Evolutionary conservation across 179 eudicot species (phyloP), one percentile per base, ranked within the genome.

Genomic region (Silene coronaria): DNA sequence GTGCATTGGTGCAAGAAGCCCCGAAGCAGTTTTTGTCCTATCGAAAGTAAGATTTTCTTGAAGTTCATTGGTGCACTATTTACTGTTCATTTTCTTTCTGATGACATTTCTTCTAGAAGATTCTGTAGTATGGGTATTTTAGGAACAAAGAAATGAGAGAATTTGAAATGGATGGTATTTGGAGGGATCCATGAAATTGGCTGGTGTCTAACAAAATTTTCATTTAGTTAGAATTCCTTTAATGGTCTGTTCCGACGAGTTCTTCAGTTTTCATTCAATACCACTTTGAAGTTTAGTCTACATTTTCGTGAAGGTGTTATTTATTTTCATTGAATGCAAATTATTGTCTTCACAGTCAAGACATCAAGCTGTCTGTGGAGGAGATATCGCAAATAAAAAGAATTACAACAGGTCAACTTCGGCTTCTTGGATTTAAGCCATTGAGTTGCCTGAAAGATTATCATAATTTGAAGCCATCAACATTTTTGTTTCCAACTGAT

Each of bases 351-450:
- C 78, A 64, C 91, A 95, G 99, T 84, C 89, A 87, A 80, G 88
- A 86, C 77, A 72, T 93, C 70, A 81, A 71, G 82, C 83, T 96
- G 71, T 81, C 91, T n/a, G 76, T 45, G 57, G 91, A 89, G 80
- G 99, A 96, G 80, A 85, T 96, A 86, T 88, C 91, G 34, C 91
- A 89, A 77, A 84, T 89, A 66, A 96, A 96, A 87, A 85, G 85
- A 84, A 87, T 89, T 76, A 82, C 96, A 63, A 84, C 84, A 68
- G 88, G 90, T 48, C 93, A 89, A 76, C 97, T 96, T 76, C 87
- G 91, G 67, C 97, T 96, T 85, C 85, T 96, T 76, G 99, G 99
- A 67, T 96, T 93, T 87, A 96, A 96, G 88, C 97, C 97, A 34
- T 82, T 96, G 82, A 88, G 84, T 80, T 93, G 91, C 81, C 80